phyloP scores from a whole-genome alignment of 176 grass and related monocot species.

The Juncus inflexus region DNA sequence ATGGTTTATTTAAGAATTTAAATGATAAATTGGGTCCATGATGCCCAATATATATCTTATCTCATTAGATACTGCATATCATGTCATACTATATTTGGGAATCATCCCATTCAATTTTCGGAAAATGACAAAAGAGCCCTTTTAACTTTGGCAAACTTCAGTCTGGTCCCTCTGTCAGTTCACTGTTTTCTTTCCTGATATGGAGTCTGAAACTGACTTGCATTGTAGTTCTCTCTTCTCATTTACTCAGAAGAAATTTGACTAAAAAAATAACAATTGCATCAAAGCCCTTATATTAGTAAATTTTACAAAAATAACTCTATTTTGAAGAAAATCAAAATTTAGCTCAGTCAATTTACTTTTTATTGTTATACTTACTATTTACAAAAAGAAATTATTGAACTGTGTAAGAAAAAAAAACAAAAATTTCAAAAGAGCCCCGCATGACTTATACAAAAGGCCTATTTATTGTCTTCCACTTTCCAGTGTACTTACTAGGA shows the following conservation, averaged over 20 bases:
- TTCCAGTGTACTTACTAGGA: too few relatives aligned
- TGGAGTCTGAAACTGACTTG: too few relatives aligned
- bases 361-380: background rate
- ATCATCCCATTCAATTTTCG: background rate
- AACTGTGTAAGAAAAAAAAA: background rate
- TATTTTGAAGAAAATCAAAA: too few relatives aligned
- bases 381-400: background rate
- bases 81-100: background rate
- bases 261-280: too few relatives aligned
- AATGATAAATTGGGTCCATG: background rate
- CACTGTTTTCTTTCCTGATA: too few relatives aligned
- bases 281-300: too few relatives aligned
- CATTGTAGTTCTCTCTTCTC: background rate
- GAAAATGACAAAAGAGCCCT: conserved; percentile 24
- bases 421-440: too few relatives aligned
- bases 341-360: too few relatives aligned
- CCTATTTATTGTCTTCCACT: too few relatives aligned
- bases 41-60: background rate
- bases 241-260: too few relatives aligned
- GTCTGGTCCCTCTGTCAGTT: background rate
- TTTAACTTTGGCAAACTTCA: conserved; percentile 3
- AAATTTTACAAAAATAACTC: too few relatives aligned
- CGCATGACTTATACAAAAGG: too few relatives aligned
- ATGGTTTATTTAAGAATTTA: background rate
- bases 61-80: conserved; percentile 7